Evolutionary conservation across 1,284 basidiomycete genomes (phyloP).

Genomic region (Acaromyces ingoldii): DNA sequence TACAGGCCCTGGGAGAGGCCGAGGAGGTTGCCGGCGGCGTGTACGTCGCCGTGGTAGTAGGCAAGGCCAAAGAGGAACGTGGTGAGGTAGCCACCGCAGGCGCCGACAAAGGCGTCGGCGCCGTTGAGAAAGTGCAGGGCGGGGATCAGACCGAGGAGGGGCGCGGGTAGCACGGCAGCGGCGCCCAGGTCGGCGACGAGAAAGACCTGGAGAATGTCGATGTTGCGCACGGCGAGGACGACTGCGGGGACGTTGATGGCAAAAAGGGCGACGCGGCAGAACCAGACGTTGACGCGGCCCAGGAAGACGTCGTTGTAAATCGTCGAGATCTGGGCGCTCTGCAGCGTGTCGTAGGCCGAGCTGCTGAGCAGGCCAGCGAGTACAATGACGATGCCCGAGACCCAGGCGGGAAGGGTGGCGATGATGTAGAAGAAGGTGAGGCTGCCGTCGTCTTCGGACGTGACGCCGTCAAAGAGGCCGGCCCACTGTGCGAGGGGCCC

Average conservation of each 20-base stretch:
- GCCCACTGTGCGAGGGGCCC: slow-evolving; percentile 47
- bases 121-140: slow-evolving; percentile 46
- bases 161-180: slow-evolving; percentile 43
- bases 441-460: slow-evolving; percentile 41
- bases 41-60: slow-evolving; percentile 39
- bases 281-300: slow-evolving; percentile 50
- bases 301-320: slow-evolving; percentile 51
- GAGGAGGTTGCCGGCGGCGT: slow-evolving; percentile 35
- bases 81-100: slow-evolving; percentile 50
- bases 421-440: slow-evolving; percentile 47
- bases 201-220: slow-evolving; percentile 51
- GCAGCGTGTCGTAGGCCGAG: slow-evolving; percentile 52
- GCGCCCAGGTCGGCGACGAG: slow-evolving; percentile 48
- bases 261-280: slow-evolving; percentile 42
- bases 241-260: slow-evolving; percentile 46
- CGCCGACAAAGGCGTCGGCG: slow-evolving; percentile 47
- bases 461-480: slow-evolving; percentile 37
- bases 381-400: slow-evolving; percentile 46
- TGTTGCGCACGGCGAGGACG: slow-evolving; percentile 43
- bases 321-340: slow-evolving; percentile 50
- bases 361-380: slow-evolving; percentile 44
- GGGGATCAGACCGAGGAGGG: slow-evolving; percentile 43
- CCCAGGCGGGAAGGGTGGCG: slow-evolving; percentile 46
- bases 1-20: slow-evolving; percentile 47
- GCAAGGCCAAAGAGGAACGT: slow-evolving; percentile 48